Evolutionary conservation across 768 basidiomycete species (phyloP).

Genomic region (Russula sp.): DNA sequence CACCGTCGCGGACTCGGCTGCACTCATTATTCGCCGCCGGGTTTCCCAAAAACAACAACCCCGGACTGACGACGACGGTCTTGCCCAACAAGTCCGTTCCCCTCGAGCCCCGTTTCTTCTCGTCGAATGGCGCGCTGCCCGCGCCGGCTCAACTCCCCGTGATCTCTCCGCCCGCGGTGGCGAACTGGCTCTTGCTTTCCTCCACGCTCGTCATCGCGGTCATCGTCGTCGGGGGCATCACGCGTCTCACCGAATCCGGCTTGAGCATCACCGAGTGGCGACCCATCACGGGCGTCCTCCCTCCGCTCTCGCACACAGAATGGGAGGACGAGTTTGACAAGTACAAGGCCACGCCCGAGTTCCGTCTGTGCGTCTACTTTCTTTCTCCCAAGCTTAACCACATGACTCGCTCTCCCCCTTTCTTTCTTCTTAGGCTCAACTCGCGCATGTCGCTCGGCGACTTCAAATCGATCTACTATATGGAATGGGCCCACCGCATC

Average conservation of each 20-base stretch:
- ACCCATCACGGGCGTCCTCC: conserved; percentile 82
- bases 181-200: conserved; percentile 78
- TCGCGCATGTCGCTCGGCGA: conserved; percentile 79
- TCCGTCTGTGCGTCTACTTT: conserved; percentile 65
- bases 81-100: conserved; percentile 11
- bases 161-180: conserved; percentile 62
- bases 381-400: background rate
- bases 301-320: conserved; percentile 65
- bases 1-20: background rate
- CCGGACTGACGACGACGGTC: background rate
- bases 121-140: conserved; percentile 26
- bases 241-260: conserved; percentile 94
- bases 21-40: background rate
- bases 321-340: conserved; percentile 91
- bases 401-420: conserved; percentile 2
- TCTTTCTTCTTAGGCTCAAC: conserved; percentile 55
- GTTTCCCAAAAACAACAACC: background rate
- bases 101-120: conserved; percentile 36
- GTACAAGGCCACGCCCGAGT: conserved; percentile 92
- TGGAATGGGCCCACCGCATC: conserved; percentile 97
- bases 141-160: conserved; percentile 37
- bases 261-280: conserved; percentile 98
- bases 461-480: conserved; percentile 95
- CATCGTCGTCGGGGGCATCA: conserved; percentile 93
- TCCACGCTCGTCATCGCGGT: conserved; percentile 85